Evolutionary conservation across 805 yeast species (phyloP), one percentile per base, ranked within the genome.

Genomic region (Candida pini): DNA sequence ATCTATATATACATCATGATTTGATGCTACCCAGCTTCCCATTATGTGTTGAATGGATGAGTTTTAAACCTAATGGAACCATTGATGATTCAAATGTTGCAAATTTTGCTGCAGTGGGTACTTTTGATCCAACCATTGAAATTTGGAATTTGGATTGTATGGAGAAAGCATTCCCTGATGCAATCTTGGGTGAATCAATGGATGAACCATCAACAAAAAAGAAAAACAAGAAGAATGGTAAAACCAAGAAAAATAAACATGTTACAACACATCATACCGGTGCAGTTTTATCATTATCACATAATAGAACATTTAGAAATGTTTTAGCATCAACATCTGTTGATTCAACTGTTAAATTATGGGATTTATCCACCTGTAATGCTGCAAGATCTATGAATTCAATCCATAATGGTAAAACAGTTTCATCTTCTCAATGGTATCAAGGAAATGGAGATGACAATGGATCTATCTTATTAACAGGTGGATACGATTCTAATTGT

Each of bases 21-120:
- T 63, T 90, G 48, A 87, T 92, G 96, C 71, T 92, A 41, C 98
- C 98, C 1, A 83, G 96, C 2, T 90, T 92, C 71, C 98, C 98
- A 27, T 70, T 92, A 41, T 87, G 97, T 57, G 89, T 89, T 22
- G 98, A 92, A 61, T 90, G 97, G 97, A 59, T 92, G 43, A 83
- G 86, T 58, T 83, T 72, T 57, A 71, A 68, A 41, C 90, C 94
- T 21, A 73, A 68, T 10, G 64, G 59, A 15, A 48, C 60, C 10
- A 64, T 66, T 23, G 65, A 64, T 27, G 63, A 62, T 16, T 45
- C 54, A 3, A 72, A 76, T 41, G 63, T 78, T 20, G 96, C 95
- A 9, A 92, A 88, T 61, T 88, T 86, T 61, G 97, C 95, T 2
- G 98, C 98, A 10, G 69, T 92, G 45, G 97, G 97, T 55, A 85